Conservation (phyloP, 139 green algal species). For the Volvox reticuliferus region DNA sequence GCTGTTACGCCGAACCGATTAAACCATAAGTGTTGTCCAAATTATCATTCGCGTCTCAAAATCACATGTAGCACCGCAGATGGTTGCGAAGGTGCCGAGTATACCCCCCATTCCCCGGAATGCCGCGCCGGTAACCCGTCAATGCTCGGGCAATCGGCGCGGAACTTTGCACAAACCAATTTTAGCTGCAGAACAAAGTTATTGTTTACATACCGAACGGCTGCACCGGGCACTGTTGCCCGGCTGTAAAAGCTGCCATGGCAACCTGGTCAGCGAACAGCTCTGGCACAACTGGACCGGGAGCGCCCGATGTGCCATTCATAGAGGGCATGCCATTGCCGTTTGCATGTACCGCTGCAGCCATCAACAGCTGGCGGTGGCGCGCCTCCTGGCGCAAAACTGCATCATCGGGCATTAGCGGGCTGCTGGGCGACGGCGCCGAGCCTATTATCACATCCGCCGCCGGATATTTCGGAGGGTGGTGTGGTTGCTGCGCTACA, state of each 20-base stretch:
- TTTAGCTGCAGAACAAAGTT: background rate
- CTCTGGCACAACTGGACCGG: background rate
- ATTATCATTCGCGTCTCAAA: slow-evolving; percentile 17
- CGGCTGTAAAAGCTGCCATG: slow-evolving; percentile 2
- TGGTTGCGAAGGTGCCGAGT: background rate
- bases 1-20: background rate
- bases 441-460: background rate
- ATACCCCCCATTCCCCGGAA: background rate
- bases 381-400: background rate
- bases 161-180: background rate
- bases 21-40: slow-evolving; percentile 27
- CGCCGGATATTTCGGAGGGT: background rate
- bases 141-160: background rate
- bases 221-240: background rate
- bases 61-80: slow-evolving; percentile 12
- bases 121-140: background rate
- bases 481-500: background rate
- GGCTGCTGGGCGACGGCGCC: background rate
- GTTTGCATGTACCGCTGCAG: background rate
- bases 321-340: background rate
- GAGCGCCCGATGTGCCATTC: background rate
- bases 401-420: background rate
- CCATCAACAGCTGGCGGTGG: background rate
- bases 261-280: background rate
- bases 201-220: slow-evolving; percentile 8